phyloP scores from a whole-genome alignment of 1,284 basidiomycete species.

The Ustilago trichophora region DNA sequence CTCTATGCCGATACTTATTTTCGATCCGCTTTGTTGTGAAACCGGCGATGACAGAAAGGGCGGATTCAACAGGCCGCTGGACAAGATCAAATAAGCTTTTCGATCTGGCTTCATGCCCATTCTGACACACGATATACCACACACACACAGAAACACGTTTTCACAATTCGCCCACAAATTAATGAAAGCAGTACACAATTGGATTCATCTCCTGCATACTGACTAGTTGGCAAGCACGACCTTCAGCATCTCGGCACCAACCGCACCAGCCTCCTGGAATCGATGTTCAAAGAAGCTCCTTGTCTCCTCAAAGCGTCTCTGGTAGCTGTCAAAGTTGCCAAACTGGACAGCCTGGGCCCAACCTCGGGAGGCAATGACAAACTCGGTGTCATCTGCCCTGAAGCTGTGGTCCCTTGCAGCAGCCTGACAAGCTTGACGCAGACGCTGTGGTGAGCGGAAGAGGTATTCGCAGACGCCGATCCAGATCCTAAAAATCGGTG shows the following conservation, averaged over 20 bases:
- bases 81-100: conserved; percentile 56
- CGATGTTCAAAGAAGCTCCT: conserved; percentile 81
- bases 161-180: too few relatives aligned
- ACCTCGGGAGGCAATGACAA: conserved; percentile 90
- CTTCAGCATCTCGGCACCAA: conserved; percentile 91
- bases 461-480: conserved; percentile 96
- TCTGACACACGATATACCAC: too few relatives aligned
- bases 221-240: conserved; percentile 70
- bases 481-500: conserved; percentile 95
- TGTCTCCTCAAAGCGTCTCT: conserved; percentile 82
- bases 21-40: too few relatives aligned
- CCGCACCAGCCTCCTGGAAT: conserved; percentile 83
- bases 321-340: conserved; percentile 89
- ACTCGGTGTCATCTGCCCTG: conserved; percentile 89
- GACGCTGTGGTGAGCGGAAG: conserved; percentile 73
- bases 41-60: conserved; percentile 69
- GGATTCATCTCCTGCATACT: too few relatives aligned
- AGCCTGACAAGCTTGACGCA: conserved; percentile 68
- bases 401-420: conserved; percentile 83
- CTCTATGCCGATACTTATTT: too few relatives aligned
- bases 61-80: conserved; percentile 52
- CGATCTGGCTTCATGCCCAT: too few relatives aligned
- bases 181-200: too few relatives aligned
- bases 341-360: conserved; percentile 82
- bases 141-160: too few relatives aligned